A percentile compares a stretch with the other conserved stretches of the same genome.
phyloP scores from a whole-genome alignment of 1,284 basidiomycete species.

The Ganoderma sinense region DNA sequence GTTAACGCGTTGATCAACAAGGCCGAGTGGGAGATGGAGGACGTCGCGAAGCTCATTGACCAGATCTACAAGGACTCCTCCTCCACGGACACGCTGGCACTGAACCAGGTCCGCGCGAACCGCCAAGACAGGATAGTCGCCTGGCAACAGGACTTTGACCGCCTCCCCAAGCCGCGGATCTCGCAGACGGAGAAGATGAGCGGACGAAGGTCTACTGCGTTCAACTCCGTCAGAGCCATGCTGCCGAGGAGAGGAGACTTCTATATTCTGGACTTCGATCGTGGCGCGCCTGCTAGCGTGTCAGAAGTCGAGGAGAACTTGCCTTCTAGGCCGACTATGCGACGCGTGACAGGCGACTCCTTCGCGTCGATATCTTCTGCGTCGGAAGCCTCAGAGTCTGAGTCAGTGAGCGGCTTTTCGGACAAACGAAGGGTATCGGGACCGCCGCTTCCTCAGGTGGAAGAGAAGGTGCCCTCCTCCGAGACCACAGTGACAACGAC shows the following conservation, averaged over 20 bases:
- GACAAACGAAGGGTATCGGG: constrained; percentile 19
- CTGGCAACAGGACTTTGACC: constrained; percentile 91
- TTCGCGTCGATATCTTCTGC: constrained; percentile 57
- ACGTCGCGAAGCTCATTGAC: constrained; percentile 81
- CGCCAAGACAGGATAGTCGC: constrained; percentile 96
- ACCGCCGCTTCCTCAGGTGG: constrained; percentile 5
- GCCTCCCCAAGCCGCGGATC: constrained; percentile 67
- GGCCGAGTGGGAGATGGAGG: constrained; percentile 78
- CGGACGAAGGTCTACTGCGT: constrained; percentile 63
- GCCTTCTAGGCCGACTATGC: constrained; percentile 42
- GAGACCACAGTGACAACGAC: constrained; percentile 10
- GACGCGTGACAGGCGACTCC: constrained; percentile 61
- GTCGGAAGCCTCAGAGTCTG: constrained; percentile 61
- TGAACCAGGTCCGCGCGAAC: constrained; percentile 88
- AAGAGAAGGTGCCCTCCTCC: constrained; percentile 12
- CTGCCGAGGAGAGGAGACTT: constrained; percentile 70
- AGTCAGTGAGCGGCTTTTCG: constrained; percentile 42
- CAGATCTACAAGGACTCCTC: constrained; percentile 82
- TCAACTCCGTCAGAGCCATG: constrained; percentile 73
- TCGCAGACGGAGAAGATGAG: constrained; percentile 51
- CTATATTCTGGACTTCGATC: constrained; percentile 56
- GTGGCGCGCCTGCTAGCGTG: constrained; percentile 69
- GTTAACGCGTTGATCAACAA: constrained; percentile 75
- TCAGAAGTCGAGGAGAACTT: constrained; percentile 81
- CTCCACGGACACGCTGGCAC: constrained; percentile 85